phyloP scores from a whole-genome alignment of 2,329 filamentous ascomycete species.

The Teratosphaeria gauchensis region DNA sequence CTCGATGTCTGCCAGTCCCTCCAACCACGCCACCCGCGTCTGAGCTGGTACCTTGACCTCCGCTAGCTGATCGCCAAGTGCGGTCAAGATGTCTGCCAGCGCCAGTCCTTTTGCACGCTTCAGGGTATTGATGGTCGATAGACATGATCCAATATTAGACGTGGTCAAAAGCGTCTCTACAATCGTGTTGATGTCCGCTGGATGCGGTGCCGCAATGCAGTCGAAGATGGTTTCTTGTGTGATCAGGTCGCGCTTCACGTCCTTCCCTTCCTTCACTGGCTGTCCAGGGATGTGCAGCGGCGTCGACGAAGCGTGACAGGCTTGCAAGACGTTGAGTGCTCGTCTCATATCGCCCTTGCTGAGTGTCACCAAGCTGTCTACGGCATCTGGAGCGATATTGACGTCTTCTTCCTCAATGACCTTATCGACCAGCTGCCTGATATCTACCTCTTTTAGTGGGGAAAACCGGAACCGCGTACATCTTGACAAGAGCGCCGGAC shows the following conservation, averaged over 20 bases:
- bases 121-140: conserved; percentile 77
- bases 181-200: conserved; percentile 77
- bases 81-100: conserved; percentile 84
- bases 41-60: conserved; percentile 76
- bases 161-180: conserved; percentile 73
- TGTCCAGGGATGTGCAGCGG: conserved; percentile 42
- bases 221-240: conserved; percentile 91
- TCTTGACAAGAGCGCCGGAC: conserved; percentile 79
- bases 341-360: conserved; percentile 95
- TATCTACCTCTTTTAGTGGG: conserved; percentile 80
- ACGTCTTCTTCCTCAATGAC: conserved; percentile 83
- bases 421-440: conserved; percentile 73
- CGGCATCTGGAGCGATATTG: conserved; percentile 70
- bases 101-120: conserved; percentile 81
- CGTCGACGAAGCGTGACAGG: conserved; percentile 86
- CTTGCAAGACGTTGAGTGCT: conserved; percentile 89
- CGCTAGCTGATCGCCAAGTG: conserved; percentile 70
- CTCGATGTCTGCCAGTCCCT: conserved; percentile 85
- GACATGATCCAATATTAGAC: conserved; percentile 77
- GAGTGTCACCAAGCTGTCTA: conserved; percentile 71
- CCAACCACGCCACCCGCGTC: conserved; percentile 84
- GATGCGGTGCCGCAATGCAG: conserved; percentile 91
- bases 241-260: conserved; percentile 69
- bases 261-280: conserved; percentile 40
- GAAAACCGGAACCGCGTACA: conserved; percentile 95